Evolutionary conservation across 2,329 filamentous ascomycete species (phyloP).

Genomic region (Stachybotrys chartarum): DNA sequence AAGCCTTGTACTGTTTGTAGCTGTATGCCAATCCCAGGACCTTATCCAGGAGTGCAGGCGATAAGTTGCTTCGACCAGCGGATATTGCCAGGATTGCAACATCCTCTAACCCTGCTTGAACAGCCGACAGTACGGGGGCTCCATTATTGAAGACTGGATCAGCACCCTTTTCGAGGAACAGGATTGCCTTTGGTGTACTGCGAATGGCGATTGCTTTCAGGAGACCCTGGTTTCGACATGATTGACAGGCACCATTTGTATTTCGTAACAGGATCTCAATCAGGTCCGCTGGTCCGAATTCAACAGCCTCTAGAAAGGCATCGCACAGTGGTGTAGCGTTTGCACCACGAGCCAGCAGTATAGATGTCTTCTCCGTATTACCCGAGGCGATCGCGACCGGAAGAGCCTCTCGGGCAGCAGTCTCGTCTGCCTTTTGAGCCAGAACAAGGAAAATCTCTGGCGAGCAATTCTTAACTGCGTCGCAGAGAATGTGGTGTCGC

Average conservation of each 20-base stretch:
- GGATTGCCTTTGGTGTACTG: background rate
- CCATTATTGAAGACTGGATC: background rate
- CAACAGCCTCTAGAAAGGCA: slow-evolving; percentile 1
- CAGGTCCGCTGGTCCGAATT: background rate
- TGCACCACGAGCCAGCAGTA: slow-evolving; percentile 4
- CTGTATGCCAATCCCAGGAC: slow-evolving; percentile 3
- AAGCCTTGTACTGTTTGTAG: background rate
- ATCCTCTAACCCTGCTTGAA: background rate
- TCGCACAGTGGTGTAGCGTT: slow-evolving; percentile 2
- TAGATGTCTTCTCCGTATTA: slow-evolving; percentile 3
- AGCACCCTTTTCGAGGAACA: slow-evolving; percentile 2
- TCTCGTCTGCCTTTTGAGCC: slow-evolving; percentile 3
- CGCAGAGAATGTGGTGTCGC: slow-evolving; percentile 1
- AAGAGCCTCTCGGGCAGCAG: slow-evolving; percentile 4
- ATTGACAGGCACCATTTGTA: slow-evolving; percentile 2
- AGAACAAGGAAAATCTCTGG: slow-evolving; percentile 2
- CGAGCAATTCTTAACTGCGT: slow-evolving; percentile 1
- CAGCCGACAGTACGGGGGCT: background rate
- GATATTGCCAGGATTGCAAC: slow-evolving; percentile 1
- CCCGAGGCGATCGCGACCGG: slow-evolving; percentile 4
- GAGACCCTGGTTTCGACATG: slow-evolving; percentile 3
- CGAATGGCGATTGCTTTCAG: background rate
- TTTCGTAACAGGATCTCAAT: slow-evolving; percentile 2
- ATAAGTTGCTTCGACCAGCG: background rate
- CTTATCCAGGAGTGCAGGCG: background rate